Evolutionary conservation across 768 basidiomycete species (phyloP), one percentile per base, ranked within the genome.

Genomic region (Pisolithus orientalis): DNA sequence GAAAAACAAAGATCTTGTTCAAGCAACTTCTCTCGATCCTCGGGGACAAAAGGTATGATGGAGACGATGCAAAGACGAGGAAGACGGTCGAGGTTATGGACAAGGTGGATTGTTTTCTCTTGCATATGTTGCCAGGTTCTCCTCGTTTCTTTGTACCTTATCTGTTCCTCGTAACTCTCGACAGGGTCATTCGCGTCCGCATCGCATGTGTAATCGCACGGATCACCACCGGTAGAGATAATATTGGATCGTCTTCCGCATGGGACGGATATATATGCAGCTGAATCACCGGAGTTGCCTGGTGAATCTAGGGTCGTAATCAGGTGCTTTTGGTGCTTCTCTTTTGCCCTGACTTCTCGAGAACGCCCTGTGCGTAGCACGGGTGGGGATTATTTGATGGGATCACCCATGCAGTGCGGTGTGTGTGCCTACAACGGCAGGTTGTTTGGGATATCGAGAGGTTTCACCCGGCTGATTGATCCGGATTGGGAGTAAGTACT

Each of bases 201-300:
- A 10, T 32, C 9, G 31, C 31, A 32, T 87, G 83, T 94, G 77
- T 90, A 94, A 75, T 71, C 74, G 3, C 76, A 82, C 51, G 90
- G 91, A 6, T 78, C 85, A 4, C 91, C 90, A 0, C 91, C 91
- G 2, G 62, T 79, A 17, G 88, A 90, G 59, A 77, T 93, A 47
- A 91, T 21, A 21, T 21, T 92, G 87, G 91, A 90, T 1, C 79
- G 83, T 0, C 72, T 93, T 45, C 91, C 91, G 0, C 78, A 87
- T 2, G 88, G 86, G n/a, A 67, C 81, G 28, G 73, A 69, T 6
- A 56, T 84, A 25, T 81, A 79, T 0, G 44, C 72, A 1, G 83
- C 86, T 47, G 83, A 83, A 11, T 62, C 75, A 53, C 81, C 79
- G 5, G 65, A 75, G 39, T 47, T 80, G 14, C 74, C 77, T 1